Percentiles rank a stretch among this genome's conserved stretches.
Evolutionary conservation across 2,329 filamentous ascomycete species (phyloP).

Genomic region (Chaetomiaceae sp.): DNA sequence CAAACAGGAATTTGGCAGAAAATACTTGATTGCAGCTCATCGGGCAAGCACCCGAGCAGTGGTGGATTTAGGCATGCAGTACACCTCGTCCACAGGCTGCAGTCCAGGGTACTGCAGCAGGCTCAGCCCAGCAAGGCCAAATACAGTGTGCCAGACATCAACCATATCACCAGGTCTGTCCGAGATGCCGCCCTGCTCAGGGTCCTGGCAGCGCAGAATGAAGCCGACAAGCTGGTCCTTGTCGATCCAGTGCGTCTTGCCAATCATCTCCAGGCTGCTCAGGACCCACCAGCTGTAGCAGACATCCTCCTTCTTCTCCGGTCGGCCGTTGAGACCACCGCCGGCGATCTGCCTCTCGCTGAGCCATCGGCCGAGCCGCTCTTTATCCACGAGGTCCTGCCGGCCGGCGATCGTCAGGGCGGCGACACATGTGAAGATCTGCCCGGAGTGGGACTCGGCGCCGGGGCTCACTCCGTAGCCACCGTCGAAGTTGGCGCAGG

Average conservation of each 20-base stretch:
- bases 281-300: constrained; percentile 99
- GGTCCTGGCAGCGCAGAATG: constrained; percentile 84
- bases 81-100: constrained; percentile 77
- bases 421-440: constrained; percentile 90
- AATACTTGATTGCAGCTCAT: constrained; percentile 8
- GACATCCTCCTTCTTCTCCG: constrained; percentile 92
- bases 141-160: constrained; percentile 93
- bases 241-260: constrained; percentile 88
- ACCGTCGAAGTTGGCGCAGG: constrained; percentile 89
- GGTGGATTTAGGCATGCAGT: constrained; percentile 70
- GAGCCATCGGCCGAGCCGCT: constrained; percentile 81
- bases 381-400: constrained; percentile 73
- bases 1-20: not conserved
- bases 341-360: constrained; percentile 84
- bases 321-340: constrained; percentile 87
- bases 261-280: constrained; percentile 85
- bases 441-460: constrained; percentile 88
- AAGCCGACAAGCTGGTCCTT: constrained; percentile 69
- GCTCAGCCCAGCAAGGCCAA: constrained; percentile 82
- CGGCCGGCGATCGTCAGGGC: constrained; percentile 77
- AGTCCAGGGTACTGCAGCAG: constrained; percentile 72
- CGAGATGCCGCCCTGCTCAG: constrained; percentile 74
- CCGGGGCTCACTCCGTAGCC: constrained; percentile 86
- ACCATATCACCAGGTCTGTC: constrained; percentile 92
- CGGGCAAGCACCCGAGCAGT: constrained; percentile 49